Base-by-base conservation (phyloP, 495 filamentous ascomycete genomes). In the Aspergillus nidulans region DNA sequence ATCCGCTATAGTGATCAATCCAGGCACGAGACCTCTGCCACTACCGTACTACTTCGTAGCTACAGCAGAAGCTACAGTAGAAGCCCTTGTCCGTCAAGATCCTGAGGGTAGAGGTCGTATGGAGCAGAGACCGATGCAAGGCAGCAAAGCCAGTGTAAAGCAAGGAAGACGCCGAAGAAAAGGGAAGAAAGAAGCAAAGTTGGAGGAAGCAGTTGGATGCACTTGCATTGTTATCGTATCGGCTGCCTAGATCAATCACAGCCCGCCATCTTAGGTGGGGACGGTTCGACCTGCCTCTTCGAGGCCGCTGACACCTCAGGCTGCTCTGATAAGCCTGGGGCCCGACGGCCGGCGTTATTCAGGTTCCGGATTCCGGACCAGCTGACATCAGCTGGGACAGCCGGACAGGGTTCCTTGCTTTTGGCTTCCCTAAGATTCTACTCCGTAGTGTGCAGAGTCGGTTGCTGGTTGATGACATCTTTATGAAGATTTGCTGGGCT, bases 211-310 rank as follows among this genome's bases (percentile, higher is more conserved):
- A 45, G 7, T 24, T 21, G 21, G 13, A 25, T 45, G 20, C 42
- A 45, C 16, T 39, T 16, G 47, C 36, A 39, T 21, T 21, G 39
- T 21, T 40, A 30, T 46, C n/a, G 36, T 46, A 56, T 63, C 60
- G 56, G 60, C 32, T 26, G n/a, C 57, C 50, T 55, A 41, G 38
- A 30, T 44, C 60, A 63, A 63, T 63, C 56, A 58, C 20, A 39
- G 15, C 26, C 6, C 16, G 24, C 48, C 45, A 40, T 51, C 30
- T 24, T 28, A 38, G 36, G 47, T 42, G 48, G 54, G 6, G 36
- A 41, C 32, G 36, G 32, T 3, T 39, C 48, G 32, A 50, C 10
- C 13, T 50, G 20, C 48, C 48, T 21, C 48, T 39, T 21, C 24
- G n/a, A 34, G 48, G 8, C n/a, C 1, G 38, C 40, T 20, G 49